These are phyloP conservation scores for Phytophthora constricta DNA, from an alignment of 352 stramenopile genomes.

Conservation along the genomic window DNA sequence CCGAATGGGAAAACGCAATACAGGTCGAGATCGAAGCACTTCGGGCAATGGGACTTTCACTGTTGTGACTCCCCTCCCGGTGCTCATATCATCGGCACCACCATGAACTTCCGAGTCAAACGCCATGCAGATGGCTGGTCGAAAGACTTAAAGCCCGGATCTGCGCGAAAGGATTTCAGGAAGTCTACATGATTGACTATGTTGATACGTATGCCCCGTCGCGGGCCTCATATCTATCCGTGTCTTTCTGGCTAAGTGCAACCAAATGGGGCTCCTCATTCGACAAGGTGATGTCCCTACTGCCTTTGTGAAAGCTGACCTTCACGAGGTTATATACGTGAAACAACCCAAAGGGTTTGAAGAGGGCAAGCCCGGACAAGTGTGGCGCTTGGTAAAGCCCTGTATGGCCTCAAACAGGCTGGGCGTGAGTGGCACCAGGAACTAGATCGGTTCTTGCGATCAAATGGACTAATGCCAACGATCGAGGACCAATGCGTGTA, in stretches of 20 bases:
- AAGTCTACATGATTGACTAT: too few species aligned
- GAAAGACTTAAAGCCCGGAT: too few species aligned
- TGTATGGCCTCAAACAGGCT: neutral
- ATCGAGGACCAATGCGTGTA: neutral
- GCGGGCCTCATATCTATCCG: too few species aligned
- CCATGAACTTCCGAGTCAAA: too few species aligned
- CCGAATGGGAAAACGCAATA: too few species aligned
- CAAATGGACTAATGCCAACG: neutral
- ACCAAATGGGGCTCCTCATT: neutral
- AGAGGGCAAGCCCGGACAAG: constrained; percentile 1
- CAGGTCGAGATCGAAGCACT: too few species aligned
- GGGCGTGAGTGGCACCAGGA: neutral
- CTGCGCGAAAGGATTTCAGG: too few species aligned
- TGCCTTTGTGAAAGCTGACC: constrained; percentile 4
- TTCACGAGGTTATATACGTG: constrained; percentile 6
- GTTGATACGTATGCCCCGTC: too few species aligned
- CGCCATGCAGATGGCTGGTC: too few species aligned
- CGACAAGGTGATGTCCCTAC: constrained; percentile 2
- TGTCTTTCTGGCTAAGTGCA: neutral
- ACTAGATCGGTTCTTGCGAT: neutral
- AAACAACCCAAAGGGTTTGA: constrained; percentile 6
- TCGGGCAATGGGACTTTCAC: too few species aligned
- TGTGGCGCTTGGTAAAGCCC: neutral
- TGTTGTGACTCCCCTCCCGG: too few species aligned
- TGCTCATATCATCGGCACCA: too few species aligned